Evolutionary conservation across 352 stramenopile species (phyloP), one percentile per base, ranked within the genome.

Genomic region (Pythium graminicola): DNA sequence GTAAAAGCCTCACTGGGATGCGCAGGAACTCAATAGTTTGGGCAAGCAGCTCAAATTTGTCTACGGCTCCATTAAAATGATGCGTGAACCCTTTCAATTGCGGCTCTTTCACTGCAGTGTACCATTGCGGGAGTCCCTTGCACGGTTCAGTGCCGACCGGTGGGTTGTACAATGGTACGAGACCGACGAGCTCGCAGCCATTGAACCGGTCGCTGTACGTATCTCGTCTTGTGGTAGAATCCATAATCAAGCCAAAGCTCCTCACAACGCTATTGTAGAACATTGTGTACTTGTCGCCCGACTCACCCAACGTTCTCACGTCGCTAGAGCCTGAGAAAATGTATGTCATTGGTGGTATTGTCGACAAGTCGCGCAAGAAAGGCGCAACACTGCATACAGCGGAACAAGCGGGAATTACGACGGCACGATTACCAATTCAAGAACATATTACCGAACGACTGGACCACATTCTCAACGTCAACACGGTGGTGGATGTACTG

Each of bases 391-490:
- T 88, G 16, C 61, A 73, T 4, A 72, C 73, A 39, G 81, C 81
- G 5, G 60, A 69, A 11, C 53, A 50, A 36, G 66, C 67, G 0
- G 76, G 77, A 1, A 67, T 91, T 41, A 57, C 57, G 16, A 89
- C 76, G 5, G 76, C 67, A 11, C 70, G 81, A 17, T 46, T 91
- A 35, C 81, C 81, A 17, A 88, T 91, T 53, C 81, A 88, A 40
- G 81, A 91, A 53, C 53, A 82, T 50, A 73, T 86, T 29, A 65
- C 69, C 3, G 67, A 86, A 50, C 72, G 81, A 3, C 55, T 83
- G 17, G 77, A 89, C 48, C 81, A 91, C 45, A 89, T 91, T 29
- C 58, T 91, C 33, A 91, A 89, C 54, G 76, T 91, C 22, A 89
- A 91, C 54, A 88, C 77, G 29, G 74, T 91, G 24, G 45, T 83